phyloP scores from a whole-genome alignment of 768 basidiomycete species.

The Trametes cubensis region DNA sequence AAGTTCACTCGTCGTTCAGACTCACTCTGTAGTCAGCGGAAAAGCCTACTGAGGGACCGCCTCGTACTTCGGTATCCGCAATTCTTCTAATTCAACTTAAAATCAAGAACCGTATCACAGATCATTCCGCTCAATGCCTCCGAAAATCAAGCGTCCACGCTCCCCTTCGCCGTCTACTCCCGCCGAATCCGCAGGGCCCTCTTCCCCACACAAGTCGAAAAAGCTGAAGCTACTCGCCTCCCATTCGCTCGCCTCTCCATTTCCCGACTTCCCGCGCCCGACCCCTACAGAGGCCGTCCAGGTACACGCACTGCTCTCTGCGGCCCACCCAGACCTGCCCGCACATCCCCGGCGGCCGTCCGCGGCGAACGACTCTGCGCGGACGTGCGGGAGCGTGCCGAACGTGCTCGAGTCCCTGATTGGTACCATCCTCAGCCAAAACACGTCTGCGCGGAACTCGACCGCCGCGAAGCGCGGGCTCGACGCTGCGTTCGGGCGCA shows the following conservation, averaged over 20 bases:
- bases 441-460: constrained; percentile 54
- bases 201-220: constrained; percentile 38
- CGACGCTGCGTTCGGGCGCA: constrained; percentile 51
- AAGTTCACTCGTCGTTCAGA: too few relatives aligned
- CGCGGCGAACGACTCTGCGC: constrained; percentile 42
- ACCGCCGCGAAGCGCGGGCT: constrained; percentile 52
- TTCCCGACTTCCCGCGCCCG: constrained; percentile 47
- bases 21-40: too few relatives aligned
- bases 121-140: constrained; percentile 16
- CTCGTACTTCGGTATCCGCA: too few relatives aligned
- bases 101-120: background rate
- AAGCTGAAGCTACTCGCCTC: constrained; percentile 53
- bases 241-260: constrained; percentile 48
- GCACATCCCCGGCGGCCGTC: constrained; percentile 35
- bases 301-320: constrained; percentile 45
- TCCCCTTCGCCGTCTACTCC: constrained; percentile 17
- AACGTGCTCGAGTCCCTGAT: constrained; percentile 63
- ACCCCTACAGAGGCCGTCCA: constrained; percentile 45
- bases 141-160: constrained; percentile 24
- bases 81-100: background rate
- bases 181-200: background rate
- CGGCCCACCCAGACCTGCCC: constrained; percentile 32
- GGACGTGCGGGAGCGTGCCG: constrained; percentile 48
- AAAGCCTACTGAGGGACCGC: too few relatives aligned
- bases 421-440: constrained; percentile 62